Base-by-base conservation (phyloP, 768 basidiomycete species). In the Suillus ampliporus region DNA sequence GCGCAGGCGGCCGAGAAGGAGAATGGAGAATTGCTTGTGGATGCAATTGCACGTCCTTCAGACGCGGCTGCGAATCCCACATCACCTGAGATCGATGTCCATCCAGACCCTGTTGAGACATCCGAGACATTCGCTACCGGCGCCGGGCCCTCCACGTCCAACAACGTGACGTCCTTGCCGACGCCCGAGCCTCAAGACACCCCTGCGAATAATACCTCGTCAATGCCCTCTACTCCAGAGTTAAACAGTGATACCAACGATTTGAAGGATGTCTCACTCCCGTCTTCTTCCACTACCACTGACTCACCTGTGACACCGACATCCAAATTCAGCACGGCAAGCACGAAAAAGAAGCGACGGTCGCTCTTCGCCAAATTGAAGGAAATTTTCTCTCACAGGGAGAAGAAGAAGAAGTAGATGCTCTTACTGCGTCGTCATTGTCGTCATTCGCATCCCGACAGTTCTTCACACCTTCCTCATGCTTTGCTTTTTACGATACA, bases 321-420 rank as follows among this genome's bases (percentile, higher is more conserved):
- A 31, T 79, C 81, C 10, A 78, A 72, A 59, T 74, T 76, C 60
- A 77, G 75, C 23, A 76, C 79, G 2, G 58, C 67, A 15, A 66
- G 65, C n/a, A 73, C 71, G 17, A 77, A 81, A 62, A 86, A 87
- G 77, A 88, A 86, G 70, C 78, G 78, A 50, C 70, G 74, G 7
- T 87, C 87, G 17, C 69, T 89, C 35, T 80, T 89, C 58, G 82
- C 81, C 28, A 87, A 80, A 67, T 69, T 80, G 57, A 88, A 84
- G 69, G 69, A 79, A 44, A 68, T 87, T 7, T 89, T 89, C 67
- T 69, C 73, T 40, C 78, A 84, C 60, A 82, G 80, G 67, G 78
- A 84, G 23, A 83, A 83, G 66, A 72, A 70, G 44, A 75, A 79
- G 53, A 74, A 80, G 67, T 71, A 76, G 62, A 75, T 77, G 65